Evolutionary conservation across 169 alveolate genomes (phyloP), one percentile per base, ranked within the genome.

Genomic region (Plasmodium gallinaceum): DNA sequence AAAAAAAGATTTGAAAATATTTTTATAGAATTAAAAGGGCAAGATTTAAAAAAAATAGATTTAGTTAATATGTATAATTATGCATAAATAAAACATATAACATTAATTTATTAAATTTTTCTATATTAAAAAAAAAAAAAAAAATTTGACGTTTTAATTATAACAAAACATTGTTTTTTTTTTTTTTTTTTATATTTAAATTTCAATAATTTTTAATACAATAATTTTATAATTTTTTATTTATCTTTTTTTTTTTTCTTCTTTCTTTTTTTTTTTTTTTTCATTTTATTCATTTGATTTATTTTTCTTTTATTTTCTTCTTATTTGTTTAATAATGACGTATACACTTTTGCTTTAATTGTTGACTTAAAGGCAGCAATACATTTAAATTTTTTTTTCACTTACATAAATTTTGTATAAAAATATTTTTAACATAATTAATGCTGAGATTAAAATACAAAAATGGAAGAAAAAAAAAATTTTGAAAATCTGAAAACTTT

Each of bases 401-500:
- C 61, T 54, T 6, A 10, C 22, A 22, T 62, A 48, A 46, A 24
- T 72, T 24, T 9, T 54, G 46, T 48, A 72, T 20, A 10, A 48
- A 72, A 46, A 32, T 22, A 48, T 20, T 18, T 39, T 26, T 4
- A 2, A 2, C 4, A 32, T 2, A 32, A 32, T 32, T 32, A 32
- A 32, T 32, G 39, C 39, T 32, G 45, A 46, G 18, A 61, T 14
- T 37, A 66, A 45, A 80, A 80, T 52, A 66, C n/a, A 57, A 66
- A 66, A 32, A 68, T 51, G 69, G 90, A 80, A 51, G 69, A 80
- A 37, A 58, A 57, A 57, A 51, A n/a, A 37, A 61, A 76, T 46
- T 76, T n/a, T 45, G 72, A 80, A 20, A 42, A 80, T 80, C 51
- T 80, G 90, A 80, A 48, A 51, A 65, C 48, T n/a, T 37, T 80